Conservation (phyloP, 331 rosid species). For the Cydonia oblonga region DNA sequence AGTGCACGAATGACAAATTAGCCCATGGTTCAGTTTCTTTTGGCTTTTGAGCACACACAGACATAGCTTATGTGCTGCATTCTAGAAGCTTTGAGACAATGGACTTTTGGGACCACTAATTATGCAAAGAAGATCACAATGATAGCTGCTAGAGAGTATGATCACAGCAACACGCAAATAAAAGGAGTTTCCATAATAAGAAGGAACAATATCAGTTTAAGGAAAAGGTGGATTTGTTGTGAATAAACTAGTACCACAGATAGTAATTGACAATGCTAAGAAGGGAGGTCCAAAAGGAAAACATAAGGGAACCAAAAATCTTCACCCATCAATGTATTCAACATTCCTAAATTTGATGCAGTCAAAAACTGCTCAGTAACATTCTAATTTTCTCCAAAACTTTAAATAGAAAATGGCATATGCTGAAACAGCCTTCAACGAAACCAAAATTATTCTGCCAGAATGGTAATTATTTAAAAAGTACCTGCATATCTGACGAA, state of each 20-base stretch:
- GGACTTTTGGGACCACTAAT: not conserved
- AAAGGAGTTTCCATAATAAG: not conserved
- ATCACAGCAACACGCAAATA: not conserved
- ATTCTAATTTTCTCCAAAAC: not conserved
- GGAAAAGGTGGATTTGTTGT: not conserved
- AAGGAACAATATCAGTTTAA: not conserved
- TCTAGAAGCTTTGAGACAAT: not conserved
- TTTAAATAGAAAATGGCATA: not conserved
- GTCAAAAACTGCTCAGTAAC: not conserved
- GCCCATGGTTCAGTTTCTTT: not conserved
- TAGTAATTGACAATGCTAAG: not conserved
- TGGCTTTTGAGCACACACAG: not conserved
- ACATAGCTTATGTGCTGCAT: not conserved
- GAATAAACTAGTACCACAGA: not conserved
- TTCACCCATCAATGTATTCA: not conserved
- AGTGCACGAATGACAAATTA: not conserved
- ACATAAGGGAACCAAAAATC: not conserved
- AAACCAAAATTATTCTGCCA: not conserved
- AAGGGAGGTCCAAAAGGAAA: not conserved
- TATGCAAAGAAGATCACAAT: not conserved
- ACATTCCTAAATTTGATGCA: not conserved
- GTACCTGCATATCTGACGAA: slow-evolving; percentile 86
- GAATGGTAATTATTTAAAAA: not conserved
- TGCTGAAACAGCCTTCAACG: not conserved
- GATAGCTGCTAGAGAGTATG: not conserved